Conservation (phyloP, 306 rosid genomes). For the Urtica urens region DNA sequence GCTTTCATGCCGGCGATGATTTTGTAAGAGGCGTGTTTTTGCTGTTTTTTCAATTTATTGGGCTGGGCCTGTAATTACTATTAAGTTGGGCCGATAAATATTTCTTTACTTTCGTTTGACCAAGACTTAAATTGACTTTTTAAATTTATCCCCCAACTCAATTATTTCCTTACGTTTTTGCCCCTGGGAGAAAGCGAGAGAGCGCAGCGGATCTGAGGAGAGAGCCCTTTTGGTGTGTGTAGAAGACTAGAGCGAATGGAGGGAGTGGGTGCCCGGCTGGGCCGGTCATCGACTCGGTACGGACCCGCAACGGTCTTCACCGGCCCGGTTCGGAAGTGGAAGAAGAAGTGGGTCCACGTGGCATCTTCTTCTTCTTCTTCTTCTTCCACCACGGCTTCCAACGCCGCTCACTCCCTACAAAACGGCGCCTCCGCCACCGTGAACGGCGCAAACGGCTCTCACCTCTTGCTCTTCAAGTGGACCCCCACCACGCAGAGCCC, state of each 20-base stretch:
- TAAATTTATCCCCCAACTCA: no score
- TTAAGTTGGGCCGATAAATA: no score
- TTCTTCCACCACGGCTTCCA: slow-evolving; percentile 25
- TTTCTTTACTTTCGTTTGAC: no score
- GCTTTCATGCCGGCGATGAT: no score
- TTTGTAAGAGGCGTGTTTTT: no score
- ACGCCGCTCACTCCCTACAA: slow-evolving; percentile 17
- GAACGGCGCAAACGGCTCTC: slow-evolving; percentile 79
- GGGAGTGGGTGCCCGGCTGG: slow-evolving; percentile 95
- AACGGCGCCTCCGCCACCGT: slow-evolving; percentile 14
- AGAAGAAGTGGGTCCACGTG: slow-evolving; percentile 96
- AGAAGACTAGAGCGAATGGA: no score
- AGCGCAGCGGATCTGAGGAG: slow-evolving; percentile 30
- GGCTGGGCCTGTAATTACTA: no score
- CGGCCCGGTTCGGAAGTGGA: slow-evolving; percentile 97
- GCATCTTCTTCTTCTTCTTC: slow-evolving; percentile 52
- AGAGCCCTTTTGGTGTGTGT: no score
- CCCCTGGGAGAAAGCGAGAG: not conserved
- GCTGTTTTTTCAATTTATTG: no score
- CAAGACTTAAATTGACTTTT: no score
- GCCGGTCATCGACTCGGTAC: slow-evolving; percentile 90
- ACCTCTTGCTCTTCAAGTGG: slow-evolving; percentile 82
- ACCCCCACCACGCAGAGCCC: slow-evolving; percentile 74
- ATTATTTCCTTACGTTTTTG: not conserved
- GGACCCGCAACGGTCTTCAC: slow-evolving; percentile 95